A percentile compares a stretch with the other conserved stretches of the same genome.
These are phyloP conservation scores for Caloboletus firmus DNA, from an alignment of 1,284 basidiomycete species.

Conservation along the genomic window DNA sequence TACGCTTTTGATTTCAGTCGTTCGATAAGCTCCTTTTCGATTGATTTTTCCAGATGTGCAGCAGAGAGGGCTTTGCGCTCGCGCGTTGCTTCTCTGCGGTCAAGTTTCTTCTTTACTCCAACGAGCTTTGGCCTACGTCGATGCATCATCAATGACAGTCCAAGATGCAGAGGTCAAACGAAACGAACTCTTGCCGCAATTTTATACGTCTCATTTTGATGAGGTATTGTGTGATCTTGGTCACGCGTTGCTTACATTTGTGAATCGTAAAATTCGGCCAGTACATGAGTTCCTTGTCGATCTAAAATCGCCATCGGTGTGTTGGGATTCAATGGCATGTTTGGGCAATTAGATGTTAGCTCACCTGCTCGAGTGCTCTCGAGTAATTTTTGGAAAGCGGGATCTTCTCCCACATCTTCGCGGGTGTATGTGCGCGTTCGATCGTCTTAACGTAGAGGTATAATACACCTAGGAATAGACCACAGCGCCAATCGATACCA, in stretches of 20 bases:
- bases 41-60: slow-evolving; percentile 90
- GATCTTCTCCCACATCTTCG: slow-evolving; percentile 97
- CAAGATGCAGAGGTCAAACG: slow-evolving; percentile 3
- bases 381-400: slow-evolving; percentile 93
- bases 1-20: slow-evolving; percentile 96
- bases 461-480: slow-evolving; percentile 62
- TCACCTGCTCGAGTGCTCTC: slow-evolving; percentile 90
- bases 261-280: slow-evolving; percentile 98
- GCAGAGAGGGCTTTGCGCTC: slow-evolving; percentile 96
- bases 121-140: slow-evolving; percentile 81
- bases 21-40: slow-evolving; percentile 95
- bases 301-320: slow-evolving; percentile 48
- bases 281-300: slow-evolving; percentile 92
- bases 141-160: not conserved
- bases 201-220: slow-evolving; percentile 96
- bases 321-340: not conserved
- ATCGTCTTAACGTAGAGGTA: slow-evolving; percentile 99
- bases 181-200: slow-evolving; percentile 82
- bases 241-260: slow-evolving; percentile 98
- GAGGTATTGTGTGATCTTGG: slow-evolving; percentile 98
- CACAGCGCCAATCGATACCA: not conserved
- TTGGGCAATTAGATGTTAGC: not conserved
- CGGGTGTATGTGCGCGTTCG: slow-evolving; percentile 93
- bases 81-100: slow-evolving; percentile 89
- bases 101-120: slow-evolving; percentile 96